Evolutionary conservation across 1,139 yeast genomes (phyloP).

Genomic region (Hansenula sp.): DNA sequence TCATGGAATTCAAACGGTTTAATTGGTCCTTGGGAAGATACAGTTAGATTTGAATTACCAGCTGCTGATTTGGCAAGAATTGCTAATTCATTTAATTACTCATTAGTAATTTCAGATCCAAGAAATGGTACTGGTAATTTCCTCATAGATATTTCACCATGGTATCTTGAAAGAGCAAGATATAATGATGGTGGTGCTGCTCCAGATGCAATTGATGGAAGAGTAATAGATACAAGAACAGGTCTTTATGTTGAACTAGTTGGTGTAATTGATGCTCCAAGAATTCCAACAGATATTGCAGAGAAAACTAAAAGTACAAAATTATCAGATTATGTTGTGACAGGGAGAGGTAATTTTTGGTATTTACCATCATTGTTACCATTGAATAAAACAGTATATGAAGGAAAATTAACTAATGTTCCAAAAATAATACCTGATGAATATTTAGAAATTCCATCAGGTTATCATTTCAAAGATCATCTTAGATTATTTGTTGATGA

Average conservation of each 20-base stretch:
- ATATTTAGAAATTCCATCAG: constrained; percentile 11
- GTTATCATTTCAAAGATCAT: constrained; percentile 27
- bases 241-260: constrained; percentile 50
- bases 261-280: constrained; percentile 20
- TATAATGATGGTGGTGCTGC: constrained; percentile 35
- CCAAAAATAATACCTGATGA: constrained; percentile 24
- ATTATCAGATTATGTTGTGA: constrained; percentile 23
- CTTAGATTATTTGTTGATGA: constrained; percentile 30
- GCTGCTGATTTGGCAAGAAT: constrained; percentile 35
- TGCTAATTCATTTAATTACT: constrained; percentile 40
- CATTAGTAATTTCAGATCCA: constrained; percentile 37
- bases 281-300: constrained; percentile 15
- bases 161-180: constrained; percentile 35
- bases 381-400: constrained; percentile 27
- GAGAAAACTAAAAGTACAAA: constrained; percentile 11
- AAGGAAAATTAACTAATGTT: constrained; percentile 29
- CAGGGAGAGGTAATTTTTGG: constrained; percentile 30
- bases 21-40: constrained; percentile 50
- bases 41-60: constrained; percentile 46
- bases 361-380: constrained; percentile 28
- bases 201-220: constrained; percentile 45
- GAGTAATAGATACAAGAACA: constrained; percentile 45
- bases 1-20: constrained; percentile 55
- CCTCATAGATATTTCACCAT: constrained; percentile 45
- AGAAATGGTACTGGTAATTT: constrained; percentile 38